These are phyloP conservation scores for Micromonas commoda DNA, from an alignment of 139 green algal species.

Conservation along the genomic window DNA sequence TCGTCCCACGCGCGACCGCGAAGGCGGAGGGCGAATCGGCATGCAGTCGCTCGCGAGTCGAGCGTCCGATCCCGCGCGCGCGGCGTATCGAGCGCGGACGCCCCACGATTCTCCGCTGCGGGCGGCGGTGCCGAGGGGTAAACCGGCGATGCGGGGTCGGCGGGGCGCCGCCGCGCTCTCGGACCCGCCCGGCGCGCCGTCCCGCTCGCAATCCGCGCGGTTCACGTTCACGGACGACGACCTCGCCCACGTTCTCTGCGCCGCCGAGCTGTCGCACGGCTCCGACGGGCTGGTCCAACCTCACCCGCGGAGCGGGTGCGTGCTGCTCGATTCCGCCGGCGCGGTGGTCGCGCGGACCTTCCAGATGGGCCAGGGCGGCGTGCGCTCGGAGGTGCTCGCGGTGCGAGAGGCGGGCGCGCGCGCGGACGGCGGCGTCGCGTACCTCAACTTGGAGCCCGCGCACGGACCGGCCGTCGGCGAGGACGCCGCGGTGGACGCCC, in stretches of 20 bases:
- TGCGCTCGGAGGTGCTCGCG: not conserved
- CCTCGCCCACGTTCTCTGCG: not conserved
- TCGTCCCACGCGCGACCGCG: no score
- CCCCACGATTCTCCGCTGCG: not conserved
- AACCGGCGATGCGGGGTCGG: no score
- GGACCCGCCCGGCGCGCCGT: no score
- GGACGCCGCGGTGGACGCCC: constrained; percentile 5
- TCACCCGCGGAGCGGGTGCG: constrained; percentile 20
- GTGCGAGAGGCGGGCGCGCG: not conserved
- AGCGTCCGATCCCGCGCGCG: no score
- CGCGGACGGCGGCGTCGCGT: not conserved
- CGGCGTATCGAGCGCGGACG: not conserved
- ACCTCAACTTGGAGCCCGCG: constrained; percentile 22
- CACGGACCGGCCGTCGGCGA: constrained; percentile 16
- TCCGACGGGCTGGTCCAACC: not conserved
- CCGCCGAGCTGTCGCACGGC: not conserved
- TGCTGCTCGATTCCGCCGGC: not conserved
- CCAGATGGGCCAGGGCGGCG: constrained; percentile 14
- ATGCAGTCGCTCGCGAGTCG: no score
- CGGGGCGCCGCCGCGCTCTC: no score
- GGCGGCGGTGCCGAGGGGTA: no score
- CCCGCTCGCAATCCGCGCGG: not conserved
- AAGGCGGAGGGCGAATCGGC: no score
- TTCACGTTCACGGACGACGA: not conserved
- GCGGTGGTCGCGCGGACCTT: not conserved